These are phyloP conservation scores for Penicillium corylophilum DNA, from an alignment of 2,329 filamentous ascomycete species.

Conservation along the genomic window DNA sequence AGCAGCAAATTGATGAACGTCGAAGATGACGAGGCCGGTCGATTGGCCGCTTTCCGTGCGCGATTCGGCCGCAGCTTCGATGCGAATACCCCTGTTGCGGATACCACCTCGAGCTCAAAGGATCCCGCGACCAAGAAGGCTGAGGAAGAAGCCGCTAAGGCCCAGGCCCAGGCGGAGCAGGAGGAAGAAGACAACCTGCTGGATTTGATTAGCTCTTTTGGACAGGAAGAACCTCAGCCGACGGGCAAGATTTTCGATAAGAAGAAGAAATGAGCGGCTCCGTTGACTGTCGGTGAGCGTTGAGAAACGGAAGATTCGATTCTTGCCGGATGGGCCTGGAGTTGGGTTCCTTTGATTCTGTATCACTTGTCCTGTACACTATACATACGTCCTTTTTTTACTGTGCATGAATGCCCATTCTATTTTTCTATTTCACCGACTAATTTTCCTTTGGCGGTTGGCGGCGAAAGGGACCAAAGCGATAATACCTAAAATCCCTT, in stretches of 20 bases:
- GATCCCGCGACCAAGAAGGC: conserved; percentile 20
- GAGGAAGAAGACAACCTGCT: conserved; percentile 56
- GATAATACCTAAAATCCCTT: no score
- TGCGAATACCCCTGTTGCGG: conserved; percentile 43
- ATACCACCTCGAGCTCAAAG: conserved; percentile 25
- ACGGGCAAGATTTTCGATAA: conserved; percentile 37
- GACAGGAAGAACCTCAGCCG: conserved; percentile 39
- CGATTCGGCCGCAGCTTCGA: conserved; percentile 86
- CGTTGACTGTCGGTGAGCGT: conserved; percentile 3
- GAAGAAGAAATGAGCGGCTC: conserved; percentile 27
- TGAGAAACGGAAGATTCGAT: background rate
- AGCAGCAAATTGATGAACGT: conserved; percentile 79
- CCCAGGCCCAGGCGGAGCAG: conserved; percentile 49
- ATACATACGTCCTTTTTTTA: conserved; percentile 15
- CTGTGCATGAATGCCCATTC: conserved; percentile 1
- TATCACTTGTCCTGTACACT: conserved; percentile 23
- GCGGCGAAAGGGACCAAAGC: no score
- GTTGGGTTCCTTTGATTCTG: conserved; percentile 18
- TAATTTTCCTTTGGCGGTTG: background rate
- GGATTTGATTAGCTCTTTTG: conserved; percentile 57
- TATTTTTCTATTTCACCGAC: background rate
- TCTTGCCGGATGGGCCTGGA: conserved; percentile 14
- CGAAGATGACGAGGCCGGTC: conserved; percentile 92
- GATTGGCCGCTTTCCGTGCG: conserved; percentile 78
- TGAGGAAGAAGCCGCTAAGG: conserved; percentile 44